Conservation (phyloP, 306 rosid species). For the Trichosanthes truncata region DNA sequence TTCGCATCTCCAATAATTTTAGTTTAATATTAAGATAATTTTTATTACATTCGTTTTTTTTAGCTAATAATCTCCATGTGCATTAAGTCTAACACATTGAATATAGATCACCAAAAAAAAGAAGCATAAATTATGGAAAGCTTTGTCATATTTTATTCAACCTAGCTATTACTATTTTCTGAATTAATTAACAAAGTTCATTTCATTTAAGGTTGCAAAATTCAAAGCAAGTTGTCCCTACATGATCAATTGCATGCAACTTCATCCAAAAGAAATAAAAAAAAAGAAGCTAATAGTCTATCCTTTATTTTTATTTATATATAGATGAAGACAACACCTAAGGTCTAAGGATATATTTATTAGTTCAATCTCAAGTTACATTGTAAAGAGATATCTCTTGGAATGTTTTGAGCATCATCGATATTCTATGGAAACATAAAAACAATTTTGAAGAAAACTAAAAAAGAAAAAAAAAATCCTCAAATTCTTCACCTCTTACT, state of each 20-base stretch:
- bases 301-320: not conserved
- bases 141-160: not conserved
- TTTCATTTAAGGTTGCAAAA: not conserved
- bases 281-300: not conserved
- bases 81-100: not conserved
- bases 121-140: too few relatives aligned
- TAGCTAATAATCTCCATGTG: not conserved
- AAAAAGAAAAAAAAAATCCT: not conserved
- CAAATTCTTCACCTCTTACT: not conserved
- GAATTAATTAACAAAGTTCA: not conserved
- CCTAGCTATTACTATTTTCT: not conserved
- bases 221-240: not conserved
- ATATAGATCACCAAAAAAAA: not conserved
- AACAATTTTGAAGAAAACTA: not conserved
- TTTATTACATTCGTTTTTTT: not conserved
- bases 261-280: not conserved
- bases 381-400: not conserved
- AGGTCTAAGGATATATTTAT: not conserved
- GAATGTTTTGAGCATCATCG: not conserved
- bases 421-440: not conserved
- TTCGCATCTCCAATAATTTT: not conserved
- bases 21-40: not conserved
- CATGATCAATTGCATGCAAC: not conserved
- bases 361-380: not conserved
- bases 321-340: not conserved